These are phyloP conservation scores for Fomitopsis schrenkii DNA, from an alignment of 1,284 basidiomycete genomes.

Conservation along the genomic window DNA sequence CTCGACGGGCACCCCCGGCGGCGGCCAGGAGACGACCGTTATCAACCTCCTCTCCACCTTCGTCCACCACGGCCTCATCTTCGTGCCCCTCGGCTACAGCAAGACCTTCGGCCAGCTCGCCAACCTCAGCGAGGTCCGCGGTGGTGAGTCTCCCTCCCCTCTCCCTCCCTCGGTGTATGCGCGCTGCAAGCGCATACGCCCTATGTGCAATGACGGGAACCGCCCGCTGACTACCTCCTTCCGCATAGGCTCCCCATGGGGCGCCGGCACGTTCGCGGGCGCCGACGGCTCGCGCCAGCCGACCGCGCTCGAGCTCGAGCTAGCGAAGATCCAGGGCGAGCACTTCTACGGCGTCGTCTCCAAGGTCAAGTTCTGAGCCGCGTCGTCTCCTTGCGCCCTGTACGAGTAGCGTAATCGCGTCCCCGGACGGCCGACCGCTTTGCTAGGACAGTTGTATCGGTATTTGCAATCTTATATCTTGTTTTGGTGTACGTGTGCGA, in stretches of 20 bases:
- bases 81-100: conserved; percentile 78
- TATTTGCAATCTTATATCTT: no score
- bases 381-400: no score
- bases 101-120: conserved; percentile 52
- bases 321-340: conserved; percentile 67
- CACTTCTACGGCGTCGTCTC: conserved; percentile 48
- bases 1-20: conserved; percentile 61
- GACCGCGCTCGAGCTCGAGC: conserved; percentile 54
- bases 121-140: conserved; percentile 62
- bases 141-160: conserved; percentile 43
- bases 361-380: conserved; percentile 32
- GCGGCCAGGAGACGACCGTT: conserved; percentile 73
- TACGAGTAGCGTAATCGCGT: no score
- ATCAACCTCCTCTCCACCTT: conserved; percentile 68
- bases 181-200: background rate
- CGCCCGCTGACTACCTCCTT: background rate
- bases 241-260: conserved; percentile 61
- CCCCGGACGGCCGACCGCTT: no score
- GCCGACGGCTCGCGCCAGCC: conserved; percentile 64
- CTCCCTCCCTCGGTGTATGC: background rate
- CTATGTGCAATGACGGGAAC: background rate
- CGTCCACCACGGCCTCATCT: conserved; percentile 78
- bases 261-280: conserved; percentile 67
- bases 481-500: no score
- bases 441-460: no score